These are phyloP conservation scores for Alloteropsis angusta DNA, from an alignment of 202 grass and related monocot genomes.

Conservation along the genomic window DNA sequence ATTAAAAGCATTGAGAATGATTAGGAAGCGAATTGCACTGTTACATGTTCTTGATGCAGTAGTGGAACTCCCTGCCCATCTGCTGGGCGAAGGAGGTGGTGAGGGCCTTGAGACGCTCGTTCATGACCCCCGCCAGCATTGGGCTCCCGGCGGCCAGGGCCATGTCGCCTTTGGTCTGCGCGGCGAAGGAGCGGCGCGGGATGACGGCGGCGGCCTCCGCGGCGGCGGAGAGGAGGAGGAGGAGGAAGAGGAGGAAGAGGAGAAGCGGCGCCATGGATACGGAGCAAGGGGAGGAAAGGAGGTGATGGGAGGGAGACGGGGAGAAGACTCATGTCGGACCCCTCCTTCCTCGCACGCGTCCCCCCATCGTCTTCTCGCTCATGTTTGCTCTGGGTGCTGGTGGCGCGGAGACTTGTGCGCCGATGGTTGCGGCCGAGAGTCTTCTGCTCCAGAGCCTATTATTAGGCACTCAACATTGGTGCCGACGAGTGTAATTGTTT, in stretches of 20 bases:
- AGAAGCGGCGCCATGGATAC: slow-evolving; percentile 5
- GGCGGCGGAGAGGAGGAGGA: too few relatives aligned
- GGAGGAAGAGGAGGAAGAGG: neutral
- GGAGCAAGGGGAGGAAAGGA: neutral
- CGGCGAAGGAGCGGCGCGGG: neutral
- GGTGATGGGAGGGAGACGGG: slow-evolving; percentile 6
- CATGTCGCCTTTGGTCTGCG: neutral
- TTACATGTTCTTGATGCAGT: slow-evolving; percentile 81
- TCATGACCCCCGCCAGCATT: slow-evolving; percentile 46
- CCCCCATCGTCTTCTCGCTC: slow-evolving; percentile 7
- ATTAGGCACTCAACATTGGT: neutral
- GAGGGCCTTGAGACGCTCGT: slow-evolving; percentile 45
- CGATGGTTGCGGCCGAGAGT: neutral
- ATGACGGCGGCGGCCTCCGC: neutral
- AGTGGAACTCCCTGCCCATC: slow-evolving; percentile 43
- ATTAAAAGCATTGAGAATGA: too few relatives aligned
- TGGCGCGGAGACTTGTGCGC: slow-evolving; percentile 16
- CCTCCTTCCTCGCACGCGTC: slow-evolving; percentile 7
- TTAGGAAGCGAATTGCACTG: neutral
- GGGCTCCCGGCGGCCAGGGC: slow-evolving; percentile 28
- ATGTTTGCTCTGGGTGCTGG: neutral
- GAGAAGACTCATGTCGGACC: slow-evolving; percentile 28
- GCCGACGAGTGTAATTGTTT: neutral
- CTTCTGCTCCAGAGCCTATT: neutral
- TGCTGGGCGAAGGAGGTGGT: slow-evolving; percentile 40